Percentiles rank a stretch among this genome's conserved stretches.
Evolutionary conservation across 768 basidiomycete genomes (phyloP).

Genomic region (Pleurotus djamor): DNA sequence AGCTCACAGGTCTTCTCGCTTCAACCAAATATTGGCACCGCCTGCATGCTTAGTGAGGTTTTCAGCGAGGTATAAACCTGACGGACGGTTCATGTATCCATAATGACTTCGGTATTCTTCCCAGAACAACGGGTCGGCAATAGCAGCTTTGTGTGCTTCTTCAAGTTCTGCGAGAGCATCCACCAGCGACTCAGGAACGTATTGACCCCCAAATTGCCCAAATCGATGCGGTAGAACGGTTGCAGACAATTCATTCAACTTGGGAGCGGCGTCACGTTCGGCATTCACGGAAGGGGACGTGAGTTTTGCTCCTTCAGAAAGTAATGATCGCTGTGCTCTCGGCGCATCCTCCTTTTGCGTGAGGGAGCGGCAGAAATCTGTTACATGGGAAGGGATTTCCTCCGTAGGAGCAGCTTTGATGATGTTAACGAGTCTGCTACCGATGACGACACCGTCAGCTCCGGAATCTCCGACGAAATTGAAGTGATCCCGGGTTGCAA

Average conservation of each 20-base stretch:
- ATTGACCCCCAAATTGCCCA: conserved; percentile 95
- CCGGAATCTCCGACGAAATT: conserved; percentile 81
- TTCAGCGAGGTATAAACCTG: conserved; percentile 88
- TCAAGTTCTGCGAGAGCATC: conserved; percentile 91
- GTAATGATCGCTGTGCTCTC: conserved; percentile 28
- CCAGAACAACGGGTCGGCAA: conserved; percentile 88
- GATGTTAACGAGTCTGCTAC: conserved; percentile 79
- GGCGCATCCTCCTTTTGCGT: conserved; percentile 40
- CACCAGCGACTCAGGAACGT: conserved; percentile 95
- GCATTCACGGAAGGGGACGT: conserved; percentile 24
- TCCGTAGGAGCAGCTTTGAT: conserved; percentile 64
- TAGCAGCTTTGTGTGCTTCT: conserved; percentile 84
- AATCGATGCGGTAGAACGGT: conserved; percentile 77
- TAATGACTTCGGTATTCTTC: conserved; percentile 87
- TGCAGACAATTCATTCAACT: conserved; percentile 29
- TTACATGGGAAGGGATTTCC: conserved; percentile 51
- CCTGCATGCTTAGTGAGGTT: conserved; percentile 87
- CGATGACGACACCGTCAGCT: conserved; percentile 96
- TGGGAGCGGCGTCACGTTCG: conserved; percentile 23
- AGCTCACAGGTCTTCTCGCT: conserved; percentile 86
- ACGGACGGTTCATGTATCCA: conserved; percentile 94
- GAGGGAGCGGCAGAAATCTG: conserved; percentile 75
- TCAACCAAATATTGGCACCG: conserved; percentile 97
- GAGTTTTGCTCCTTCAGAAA: conserved; percentile 14
- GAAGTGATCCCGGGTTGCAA: conserved; percentile 88